A percentile compares a stretch with the other conserved stretches of the same genome.
Conservation (phyloP, 441 rosid genomes). For the Gossypium schwendimanii region DNA sequence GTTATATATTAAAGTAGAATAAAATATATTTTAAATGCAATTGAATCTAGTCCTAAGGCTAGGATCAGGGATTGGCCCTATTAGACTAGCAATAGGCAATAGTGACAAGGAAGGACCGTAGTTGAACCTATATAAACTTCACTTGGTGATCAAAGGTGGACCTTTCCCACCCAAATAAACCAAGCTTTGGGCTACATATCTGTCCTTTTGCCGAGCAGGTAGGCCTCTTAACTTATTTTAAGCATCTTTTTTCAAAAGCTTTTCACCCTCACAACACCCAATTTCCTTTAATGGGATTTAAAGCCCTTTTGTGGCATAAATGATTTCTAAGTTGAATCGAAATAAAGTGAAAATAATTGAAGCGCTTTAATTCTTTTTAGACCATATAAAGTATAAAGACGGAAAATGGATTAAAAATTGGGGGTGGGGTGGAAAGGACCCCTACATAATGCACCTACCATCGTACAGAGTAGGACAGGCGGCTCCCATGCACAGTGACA, state of each 20-base stretch:
- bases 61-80: neutral
- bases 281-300: neutral
- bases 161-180: neutral
- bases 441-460: slow-evolving; percentile 1
- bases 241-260: neutral
- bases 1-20: too few species aligned
- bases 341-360: slow-evolving; percentile 8
- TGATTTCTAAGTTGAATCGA: neutral
- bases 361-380: neutral
- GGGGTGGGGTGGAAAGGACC: slow-evolving; percentile 1
- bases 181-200: neutral
- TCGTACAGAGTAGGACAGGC: neutral
- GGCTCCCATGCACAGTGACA: neutral
- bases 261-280: neutral
- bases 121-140: neutral
- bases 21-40: neutral
- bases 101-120: neutral
- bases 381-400: slow-evolving; percentile 1
- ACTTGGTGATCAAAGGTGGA: neutral
- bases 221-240: neutral
- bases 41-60: neutral
- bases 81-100: neutral
- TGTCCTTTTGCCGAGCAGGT: neutral
- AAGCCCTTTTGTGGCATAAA: neutral
- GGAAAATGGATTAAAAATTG: neutral